These are phyloP conservation scores for Primulina eburnea DNA, from an alignment of 257 asterid genomes.

Conservation along the genomic window DNA sequence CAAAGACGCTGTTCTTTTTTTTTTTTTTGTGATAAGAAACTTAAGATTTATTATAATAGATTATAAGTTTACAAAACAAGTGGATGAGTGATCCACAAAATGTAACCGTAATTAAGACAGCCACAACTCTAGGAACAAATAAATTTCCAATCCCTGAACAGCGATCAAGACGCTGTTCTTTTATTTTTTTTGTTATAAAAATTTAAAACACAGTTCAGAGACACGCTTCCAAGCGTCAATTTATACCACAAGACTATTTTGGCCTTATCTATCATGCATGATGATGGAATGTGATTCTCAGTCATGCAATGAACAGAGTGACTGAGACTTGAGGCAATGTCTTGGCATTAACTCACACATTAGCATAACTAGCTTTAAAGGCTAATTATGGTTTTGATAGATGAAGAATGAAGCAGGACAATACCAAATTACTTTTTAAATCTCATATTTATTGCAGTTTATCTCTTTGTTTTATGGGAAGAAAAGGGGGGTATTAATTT, in stretches of 20 bases:
- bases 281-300: not conserved
- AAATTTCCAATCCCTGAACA: too few species aligned
- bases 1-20: too few species aligned
- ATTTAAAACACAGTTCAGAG: not conserved
- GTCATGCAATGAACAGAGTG: not conserved
- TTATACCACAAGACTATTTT: too few species aligned
- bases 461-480: not conserved
- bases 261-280: too few species aligned
- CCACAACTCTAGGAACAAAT: too few species aligned
- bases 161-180: too few species aligned
- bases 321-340: not conserved
- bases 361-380: constrained; percentile 17
- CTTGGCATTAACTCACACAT: not conserved
- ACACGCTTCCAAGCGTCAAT: not conserved
- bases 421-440: not conserved
- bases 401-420: constrained; percentile 11
- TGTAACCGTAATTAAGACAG: too few species aligned
- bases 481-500: not conserved
- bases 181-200: too few species aligned
- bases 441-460: not conserved
- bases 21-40: too few species aligned
- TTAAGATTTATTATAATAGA: too few species aligned
- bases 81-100: too few species aligned
- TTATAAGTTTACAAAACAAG: too few species aligned
- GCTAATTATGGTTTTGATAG: constrained; percentile 9